A percentile compares a stretch with the other conserved stretches of the same genome.
Evolutionary conservation across 371 early-diverging fungal genomes (phyloP).

Genomic region (Nematocida sp.): DNA sequence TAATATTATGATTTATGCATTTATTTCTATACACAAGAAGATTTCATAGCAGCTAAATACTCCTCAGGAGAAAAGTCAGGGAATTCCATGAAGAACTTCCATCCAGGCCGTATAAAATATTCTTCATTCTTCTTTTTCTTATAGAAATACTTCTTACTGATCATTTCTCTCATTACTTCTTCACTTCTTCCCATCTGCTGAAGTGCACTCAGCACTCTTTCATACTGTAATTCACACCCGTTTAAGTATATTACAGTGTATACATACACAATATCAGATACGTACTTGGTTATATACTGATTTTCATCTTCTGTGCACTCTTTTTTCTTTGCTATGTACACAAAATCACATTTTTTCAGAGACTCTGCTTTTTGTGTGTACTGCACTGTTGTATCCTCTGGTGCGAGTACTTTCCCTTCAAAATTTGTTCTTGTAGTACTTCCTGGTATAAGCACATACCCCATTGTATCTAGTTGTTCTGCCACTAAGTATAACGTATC

Average conservation of each 20-base stretch:
- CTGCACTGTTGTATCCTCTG: not conserved
- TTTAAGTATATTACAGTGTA: constrained; percentile 29
- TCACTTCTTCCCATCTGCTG: not conserved
- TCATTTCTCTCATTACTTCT: constrained; percentile 5
- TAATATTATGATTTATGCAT: not conserved
- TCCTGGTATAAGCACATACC: constrained; percentile 38
- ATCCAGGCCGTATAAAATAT: constrained; percentile 12
- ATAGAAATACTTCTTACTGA: constrained; percentile 32
- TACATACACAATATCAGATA: not conserved
- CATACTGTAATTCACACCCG: constrained; percentile 34
- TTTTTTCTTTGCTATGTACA: constrained; percentile 18
- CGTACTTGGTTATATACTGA: not conserved
- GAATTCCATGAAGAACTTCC: constrained; percentile 58
- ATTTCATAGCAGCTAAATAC: constrained; percentile 8
- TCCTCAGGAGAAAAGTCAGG: constrained; percentile 33
- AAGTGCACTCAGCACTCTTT: not conserved
- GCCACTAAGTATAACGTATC: constrained; percentile 3
- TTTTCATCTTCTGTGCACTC: constrained; percentile 5
- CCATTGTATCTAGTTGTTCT: constrained; percentile 22
- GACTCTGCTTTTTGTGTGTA: constrained; percentile 40
- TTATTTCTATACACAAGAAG: not conserved
- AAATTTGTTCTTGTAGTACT: not conserved
- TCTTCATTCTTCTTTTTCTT: constrained; percentile 28
- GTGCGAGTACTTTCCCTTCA: not conserved
- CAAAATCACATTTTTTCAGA: constrained; percentile 32